Base-by-base conservation (phyloP, 345 rosid species). In the Barbarea vulgaris region DNA sequence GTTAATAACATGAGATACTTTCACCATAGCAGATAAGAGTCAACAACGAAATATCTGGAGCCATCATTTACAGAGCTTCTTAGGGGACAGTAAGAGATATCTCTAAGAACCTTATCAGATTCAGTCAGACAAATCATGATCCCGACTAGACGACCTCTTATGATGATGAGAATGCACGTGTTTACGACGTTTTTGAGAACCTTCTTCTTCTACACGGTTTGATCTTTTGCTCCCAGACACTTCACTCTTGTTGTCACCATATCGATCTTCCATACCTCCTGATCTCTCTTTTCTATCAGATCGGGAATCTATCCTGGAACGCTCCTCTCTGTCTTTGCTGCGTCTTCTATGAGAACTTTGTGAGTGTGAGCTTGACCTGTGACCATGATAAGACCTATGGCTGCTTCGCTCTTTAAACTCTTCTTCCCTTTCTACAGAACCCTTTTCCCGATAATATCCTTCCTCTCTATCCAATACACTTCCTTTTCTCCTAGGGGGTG, bases 401-500 rank as follows among this genome's bases (percentile, higher is more conserved):
- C 72, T 36, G 56, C 72, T 64, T 9, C 8, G 56, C 42, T 30
- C 27, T 72, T 82, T 22, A 70, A 67, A 69, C 74, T 75, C 63
- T 78, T 85, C 70, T 60, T 80, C 83, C 80, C 69, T 63, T 58
- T 81, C 84, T 52, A 21, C 60, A 46, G 64, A 73, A 68, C 71
- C 83, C 80, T 70, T 80, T 77, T 67, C 79, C 25, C 64, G 39
- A 51, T 46, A 64, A 41, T 48, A 48, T 5, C 7, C 63, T 13
- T 81, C 86, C 67, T 85, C 93, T 75, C 77, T 81, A 24, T 83
- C 84, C 2, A 54, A 52, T 28, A 82, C 79, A 19, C 80, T 84
- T 67, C 57, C 69, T 73, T 68, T 85, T 81, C 87, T 88, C 87
- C 87, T 81, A 10, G 97, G 99, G 6, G 92, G 97, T 54, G 97